A percentile compares a stretch with the other conserved stretches of the same genome.
These are phyloP conservation scores for Ophiocordyceps camponoti-leonardi DNA, from an alignment of 2,329 filamentous ascomycete genomes.

Conservation along the genomic window DNA sequence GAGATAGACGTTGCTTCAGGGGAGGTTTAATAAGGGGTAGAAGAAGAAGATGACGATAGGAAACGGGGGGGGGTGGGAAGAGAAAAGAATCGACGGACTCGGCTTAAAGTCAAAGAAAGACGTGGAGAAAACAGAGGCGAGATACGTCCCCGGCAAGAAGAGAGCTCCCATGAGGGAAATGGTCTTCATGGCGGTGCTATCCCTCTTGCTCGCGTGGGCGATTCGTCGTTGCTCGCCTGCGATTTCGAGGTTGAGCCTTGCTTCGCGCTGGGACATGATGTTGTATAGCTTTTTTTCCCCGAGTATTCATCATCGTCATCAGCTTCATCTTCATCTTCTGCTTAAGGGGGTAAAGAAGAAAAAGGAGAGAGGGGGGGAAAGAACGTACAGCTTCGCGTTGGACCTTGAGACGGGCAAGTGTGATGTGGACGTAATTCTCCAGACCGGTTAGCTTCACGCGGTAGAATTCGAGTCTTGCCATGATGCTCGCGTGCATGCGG, in stretches of 20 bases:
- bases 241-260: conserved; percentile 45
- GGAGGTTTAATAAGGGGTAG: no score
- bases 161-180: conserved; percentile 45
- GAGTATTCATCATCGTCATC: background rate
- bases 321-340: no score
- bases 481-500: conserved; percentile 34
- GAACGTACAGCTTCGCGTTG: conserved; percentile 40
- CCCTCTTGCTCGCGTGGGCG: conserved; percentile 41
- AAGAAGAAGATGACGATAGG: no score
- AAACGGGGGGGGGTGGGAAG: no score
- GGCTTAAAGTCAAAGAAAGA: conserved; percentile 45
- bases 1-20: no score
- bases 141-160: conserved; percentile 44
- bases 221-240: conserved; percentile 41
- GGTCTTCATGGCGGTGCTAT: conserved; percentile 49
- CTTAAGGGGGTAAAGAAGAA: background rate
- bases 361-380: background rate
- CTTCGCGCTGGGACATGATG: conserved; percentile 48
- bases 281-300: conserved; percentile 35
- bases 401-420: conserved; percentile 40
- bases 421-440: conserved; percentile 46
- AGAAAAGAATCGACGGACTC: no score
- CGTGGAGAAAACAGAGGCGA: conserved; percentile 49
- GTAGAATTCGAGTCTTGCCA: conserved; percentile 40
- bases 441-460: conserved; percentile 41